Evolutionary conservation across 176 grass and related monocot genomes (phyloP).

Genomic region (Musa troglodytarum): DNA sequence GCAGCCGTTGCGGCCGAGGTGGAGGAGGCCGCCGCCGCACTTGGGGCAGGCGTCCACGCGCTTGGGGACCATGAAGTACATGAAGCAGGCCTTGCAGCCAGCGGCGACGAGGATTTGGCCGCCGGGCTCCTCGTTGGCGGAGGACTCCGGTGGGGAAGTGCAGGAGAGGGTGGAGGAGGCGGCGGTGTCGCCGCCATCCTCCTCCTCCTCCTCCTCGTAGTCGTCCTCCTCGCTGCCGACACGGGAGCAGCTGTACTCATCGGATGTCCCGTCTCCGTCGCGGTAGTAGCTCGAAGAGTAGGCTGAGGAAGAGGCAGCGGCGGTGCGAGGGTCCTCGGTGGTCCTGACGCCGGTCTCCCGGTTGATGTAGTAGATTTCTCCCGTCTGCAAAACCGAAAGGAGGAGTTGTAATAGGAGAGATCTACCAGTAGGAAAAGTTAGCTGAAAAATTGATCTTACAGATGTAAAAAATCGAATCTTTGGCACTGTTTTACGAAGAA

Average conservation of each 20-base stretch:
- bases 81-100: constrained; percentile 20
- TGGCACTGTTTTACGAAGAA: neutral
- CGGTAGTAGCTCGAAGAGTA: constrained; percentile 31
- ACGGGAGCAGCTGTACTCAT: constrained; percentile 2
- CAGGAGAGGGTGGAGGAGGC: constrained; percentile 9
- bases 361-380: constrained; percentile 93
- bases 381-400: constrained; percentile 46
- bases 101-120: constrained; percentile 14
- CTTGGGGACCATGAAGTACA: constrained; percentile 25
- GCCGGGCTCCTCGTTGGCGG: neutral
- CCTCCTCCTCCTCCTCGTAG: neutral
- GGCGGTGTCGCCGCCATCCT: neutral
- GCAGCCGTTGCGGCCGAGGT: constrained; percentile 14
- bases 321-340: constrained; percentile 42
- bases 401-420: neutral
- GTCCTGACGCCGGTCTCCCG: constrained; percentile 83
- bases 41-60: constrained; percentile 19
- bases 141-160: neutral
- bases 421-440: neutral
- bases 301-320: constrained; percentile 14
- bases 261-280: neutral
- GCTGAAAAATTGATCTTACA: neutral
- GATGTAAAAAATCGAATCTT: neutral
- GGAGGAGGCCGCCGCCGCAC: constrained; percentile 14
- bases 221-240: neutral